Conservation (phyloP, 257 asterid genomes). For the Mitragyna speciosa region DNA sequence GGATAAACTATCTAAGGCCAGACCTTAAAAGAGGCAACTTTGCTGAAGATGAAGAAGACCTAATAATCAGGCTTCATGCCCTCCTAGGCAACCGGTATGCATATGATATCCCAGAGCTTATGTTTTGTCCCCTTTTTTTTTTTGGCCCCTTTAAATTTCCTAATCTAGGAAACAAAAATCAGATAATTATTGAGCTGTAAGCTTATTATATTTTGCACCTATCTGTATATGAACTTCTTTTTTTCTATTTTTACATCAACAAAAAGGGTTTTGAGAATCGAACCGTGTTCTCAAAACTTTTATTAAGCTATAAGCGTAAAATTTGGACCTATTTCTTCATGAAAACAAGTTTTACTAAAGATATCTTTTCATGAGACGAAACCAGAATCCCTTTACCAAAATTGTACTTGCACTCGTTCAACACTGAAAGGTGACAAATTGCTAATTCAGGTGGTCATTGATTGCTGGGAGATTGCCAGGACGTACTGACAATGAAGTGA, state of each 20-base stretch:
- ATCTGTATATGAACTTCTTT: too few species aligned
- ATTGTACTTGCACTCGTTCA: not conserved
- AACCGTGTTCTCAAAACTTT: not conserved
- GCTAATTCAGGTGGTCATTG: constrained; percentile 24
- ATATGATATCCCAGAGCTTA: not conserved
- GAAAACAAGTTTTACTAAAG: not conserved
- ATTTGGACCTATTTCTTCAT: not conserved
- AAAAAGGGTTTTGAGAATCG: too few species aligned
- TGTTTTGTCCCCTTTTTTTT: not conserved
- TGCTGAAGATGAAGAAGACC: constrained; percentile 29
- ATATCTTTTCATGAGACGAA: not conserved
- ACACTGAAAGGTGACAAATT: not conserved
- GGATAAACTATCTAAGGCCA: constrained; percentile 24
- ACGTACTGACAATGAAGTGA: constrained; percentile 30
- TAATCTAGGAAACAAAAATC: not conserved
- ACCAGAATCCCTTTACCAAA: not conserved
- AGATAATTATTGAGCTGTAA: not conserved
- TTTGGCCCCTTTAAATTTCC: not conserved
- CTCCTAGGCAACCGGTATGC: constrained; percentile 21
- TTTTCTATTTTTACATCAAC: too few species aligned
- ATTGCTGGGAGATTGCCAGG: constrained; percentile 32
- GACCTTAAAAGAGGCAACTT: constrained; percentile 20
- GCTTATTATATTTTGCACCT: not conserved
- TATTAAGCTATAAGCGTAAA: not conserved
- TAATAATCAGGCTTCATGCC: constrained; percentile 25